These are phyloP conservation scores for Ramicandelaber brevisporus DNA, from an alignment of 192 early-diverging fungal genomes.

Conservation along the genomic window DNA sequence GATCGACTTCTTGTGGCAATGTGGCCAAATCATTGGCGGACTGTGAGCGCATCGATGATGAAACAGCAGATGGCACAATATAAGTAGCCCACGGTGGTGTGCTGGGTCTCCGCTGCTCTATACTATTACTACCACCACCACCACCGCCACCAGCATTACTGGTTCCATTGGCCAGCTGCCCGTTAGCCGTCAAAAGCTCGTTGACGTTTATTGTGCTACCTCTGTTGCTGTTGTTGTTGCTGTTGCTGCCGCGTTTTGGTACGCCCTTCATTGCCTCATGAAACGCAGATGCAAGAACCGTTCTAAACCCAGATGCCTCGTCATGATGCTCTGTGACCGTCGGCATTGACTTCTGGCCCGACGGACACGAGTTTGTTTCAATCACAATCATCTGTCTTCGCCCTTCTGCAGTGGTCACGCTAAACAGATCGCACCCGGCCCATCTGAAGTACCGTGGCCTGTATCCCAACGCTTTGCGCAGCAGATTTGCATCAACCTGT, in stretches of 20 bases:
- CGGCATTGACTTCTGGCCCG: slow-evolving; percentile 80
- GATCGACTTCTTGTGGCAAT: slow-evolving; percentile 34
- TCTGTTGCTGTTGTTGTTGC: too few relatives aligned
- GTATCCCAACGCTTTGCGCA: slow-evolving; percentile 34
- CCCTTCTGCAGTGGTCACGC: slow-evolving; percentile 55
- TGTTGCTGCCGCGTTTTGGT: too few relatives aligned
- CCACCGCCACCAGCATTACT: too few relatives aligned
- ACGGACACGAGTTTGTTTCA: slow-evolving; percentile 78
- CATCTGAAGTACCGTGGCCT: slow-evolving; percentile 57
- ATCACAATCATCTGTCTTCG: slow-evolving; percentile 82
- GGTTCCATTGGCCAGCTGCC: too few relatives aligned
- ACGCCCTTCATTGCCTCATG: slow-evolving; percentile 25
- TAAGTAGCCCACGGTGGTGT: too few relatives aligned
- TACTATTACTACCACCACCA: too few relatives aligned
- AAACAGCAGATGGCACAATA: too few relatives aligned
- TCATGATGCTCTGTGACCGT: slow-evolving; percentile 41
- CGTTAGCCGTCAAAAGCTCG: too few relatives aligned
- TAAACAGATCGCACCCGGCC: slow-evolving; percentile 76
- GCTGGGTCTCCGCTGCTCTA: too few relatives aligned
- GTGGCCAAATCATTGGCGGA: too few relatives aligned
- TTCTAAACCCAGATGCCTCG: slow-evolving; percentile 51
- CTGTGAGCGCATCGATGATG: too few relatives aligned
- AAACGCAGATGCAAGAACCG: slow-evolving; percentile 58
- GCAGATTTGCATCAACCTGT: slow-evolving; percentile 32
- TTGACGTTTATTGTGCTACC: too few relatives aligned